phyloP scores from a whole-genome alignment of 768 basidiomycete genomes.

The Suillus fuscotomentosus region DNA sequence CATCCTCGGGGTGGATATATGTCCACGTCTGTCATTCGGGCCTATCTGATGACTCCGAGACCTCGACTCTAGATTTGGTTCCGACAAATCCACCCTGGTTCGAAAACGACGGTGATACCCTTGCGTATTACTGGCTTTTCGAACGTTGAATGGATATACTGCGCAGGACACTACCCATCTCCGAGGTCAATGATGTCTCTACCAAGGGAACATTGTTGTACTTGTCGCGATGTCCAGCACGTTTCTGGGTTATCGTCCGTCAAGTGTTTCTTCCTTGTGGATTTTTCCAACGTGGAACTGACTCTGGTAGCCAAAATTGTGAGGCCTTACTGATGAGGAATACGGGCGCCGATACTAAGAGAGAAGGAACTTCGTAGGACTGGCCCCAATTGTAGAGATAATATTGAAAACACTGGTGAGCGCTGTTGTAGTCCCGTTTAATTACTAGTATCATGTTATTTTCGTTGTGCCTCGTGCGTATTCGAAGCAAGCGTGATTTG shows the following conservation, averaged over 20 bases:
- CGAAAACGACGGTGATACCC: slow-evolving; percentile 60
- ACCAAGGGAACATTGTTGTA: slow-evolving; percentile 22
- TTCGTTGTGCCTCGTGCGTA: too few relatives aligned
- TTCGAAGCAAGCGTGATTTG: too few relatives aligned
- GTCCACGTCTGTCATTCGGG: slow-evolving; percentile 50
- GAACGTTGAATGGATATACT: slow-evolving; percentile 70
- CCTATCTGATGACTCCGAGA: slow-evolving; percentile 30
- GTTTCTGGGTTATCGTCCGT: slow-evolving; percentile 73
- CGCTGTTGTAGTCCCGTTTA: too few relatives aligned
- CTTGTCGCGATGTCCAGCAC: slow-evolving; percentile 85
- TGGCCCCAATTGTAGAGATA: too few relatives aligned
- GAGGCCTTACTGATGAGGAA: neutral
- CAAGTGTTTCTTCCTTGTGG: slow-evolving; percentile 66
- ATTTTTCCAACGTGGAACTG: slow-evolving; percentile 76
- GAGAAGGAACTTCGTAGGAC: neutral
- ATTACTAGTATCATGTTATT: too few relatives aligned
- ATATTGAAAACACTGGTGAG: too few relatives aligned
- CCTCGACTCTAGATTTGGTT: slow-evolving; percentile 53
- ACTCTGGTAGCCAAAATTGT: slow-evolving; percentile 46
- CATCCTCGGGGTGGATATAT: slow-evolving; percentile 74
- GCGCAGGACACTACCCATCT: slow-evolving; percentile 62
- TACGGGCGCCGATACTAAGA: neutral
- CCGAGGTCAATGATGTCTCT: slow-evolving; percentile 5
- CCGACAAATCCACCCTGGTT: slow-evolving; percentile 83
- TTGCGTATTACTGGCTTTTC: slow-evolving; percentile 47